Percentiles rank a stretch among this genome's conserved stretches.
phyloP scores from a whole-genome alignment of 139 green algal species.

The Diplosphaera chodatii region DNA sequence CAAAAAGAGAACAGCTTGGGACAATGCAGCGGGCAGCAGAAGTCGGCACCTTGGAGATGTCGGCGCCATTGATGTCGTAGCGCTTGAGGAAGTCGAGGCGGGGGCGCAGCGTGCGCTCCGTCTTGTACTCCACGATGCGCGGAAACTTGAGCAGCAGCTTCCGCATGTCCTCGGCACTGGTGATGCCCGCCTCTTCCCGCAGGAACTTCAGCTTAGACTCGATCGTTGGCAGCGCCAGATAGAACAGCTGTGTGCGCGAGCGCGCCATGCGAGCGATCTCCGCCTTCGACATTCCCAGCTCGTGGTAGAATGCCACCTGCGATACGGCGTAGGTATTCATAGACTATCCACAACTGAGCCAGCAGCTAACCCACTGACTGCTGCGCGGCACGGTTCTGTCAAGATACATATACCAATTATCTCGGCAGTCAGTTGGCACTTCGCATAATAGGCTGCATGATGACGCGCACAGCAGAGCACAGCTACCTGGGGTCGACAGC shows the following conservation, averaged over 20 bases:
- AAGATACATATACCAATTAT: no score
- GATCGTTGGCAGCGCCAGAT: constrained; percentile 22
- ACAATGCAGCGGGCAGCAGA: no score
- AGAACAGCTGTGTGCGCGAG: constrained; percentile 23
- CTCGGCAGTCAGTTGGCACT: no score
- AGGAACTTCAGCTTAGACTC: constrained; percentile 38
- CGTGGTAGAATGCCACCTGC: constrained; percentile 7
- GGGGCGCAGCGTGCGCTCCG: constrained; percentile 34
- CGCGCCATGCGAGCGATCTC: constrained; percentile 10
- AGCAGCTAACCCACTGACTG: no score
- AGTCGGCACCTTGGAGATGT: constrained; percentile 41
- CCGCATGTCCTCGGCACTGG: constrained; percentile 24
- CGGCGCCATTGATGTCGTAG: constrained; percentile 31
- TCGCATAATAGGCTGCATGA: no score
- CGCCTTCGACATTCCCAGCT: constrained; percentile 5
- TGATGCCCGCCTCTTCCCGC: constrained; percentile 30
- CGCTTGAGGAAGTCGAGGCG: constrained; percentile 44
- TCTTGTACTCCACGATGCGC: constrained; percentile 41
- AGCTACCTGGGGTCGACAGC: background rate
- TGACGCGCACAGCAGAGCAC: no score
- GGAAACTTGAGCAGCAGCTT: constrained; percentile 52
- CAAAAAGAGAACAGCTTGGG: no score
- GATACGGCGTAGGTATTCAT: no score
- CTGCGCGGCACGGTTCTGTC: no score
- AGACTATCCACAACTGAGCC: no score